A percentile compares a stretch with the other conserved stretches of the same genome.
These are phyloP conservation scores for Penicillium hordei DNA, from an alignment of 2,329 filamentous ascomycete genomes.

Conservation along the genomic window DNA sequence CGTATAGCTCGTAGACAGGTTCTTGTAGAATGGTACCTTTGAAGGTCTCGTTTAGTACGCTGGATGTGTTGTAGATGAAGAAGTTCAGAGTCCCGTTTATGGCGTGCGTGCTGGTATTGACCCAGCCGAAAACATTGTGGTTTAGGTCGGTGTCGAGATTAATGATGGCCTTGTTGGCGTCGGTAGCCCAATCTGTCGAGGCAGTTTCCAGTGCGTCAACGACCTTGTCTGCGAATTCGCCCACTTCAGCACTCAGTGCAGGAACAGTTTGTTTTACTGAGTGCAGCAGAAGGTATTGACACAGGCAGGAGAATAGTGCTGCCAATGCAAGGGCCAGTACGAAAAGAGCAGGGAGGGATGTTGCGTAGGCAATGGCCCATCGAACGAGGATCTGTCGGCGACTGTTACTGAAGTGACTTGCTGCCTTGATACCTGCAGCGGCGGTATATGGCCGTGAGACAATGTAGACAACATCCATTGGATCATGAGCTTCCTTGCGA, in stretches of 20 bases:
- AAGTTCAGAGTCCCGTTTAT: constrained; percentile 82
- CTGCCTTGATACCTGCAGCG: constrained; percentile 67
- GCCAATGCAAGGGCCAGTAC: constrained; percentile 79
- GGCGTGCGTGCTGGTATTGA: constrained; percentile 76
- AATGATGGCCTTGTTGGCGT: constrained; percentile 71
- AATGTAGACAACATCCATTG: constrained; percentile 86
- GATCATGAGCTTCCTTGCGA: constrained; percentile 66
- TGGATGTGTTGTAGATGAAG: constrained; percentile 75
- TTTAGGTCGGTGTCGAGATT: constrained; percentile 72
- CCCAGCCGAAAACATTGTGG: constrained; percentile 79
- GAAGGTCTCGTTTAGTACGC: constrained; percentile 73
- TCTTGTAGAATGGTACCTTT: constrained; percentile 76
- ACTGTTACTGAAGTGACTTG: constrained; percentile 61
- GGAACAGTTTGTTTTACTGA: constrained; percentile 74
- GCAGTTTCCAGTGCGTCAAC: constrained; percentile 70
- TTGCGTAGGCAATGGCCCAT: constrained; percentile 86
- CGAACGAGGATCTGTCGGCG: constrained; percentile 71
- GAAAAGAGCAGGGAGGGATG: constrained; percentile 79
- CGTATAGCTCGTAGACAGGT: constrained; percentile 74
- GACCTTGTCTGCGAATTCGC: constrained; percentile 75
- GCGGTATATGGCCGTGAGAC: constrained; percentile 77
- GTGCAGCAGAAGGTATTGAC: constrained; percentile 75
- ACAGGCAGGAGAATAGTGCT: constrained; percentile 77
- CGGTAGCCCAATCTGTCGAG: constrained; percentile 72
- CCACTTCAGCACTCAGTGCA: constrained; percentile 70